Evolutionary conservation across 2,329 filamentous ascomycete genomes (phyloP).

Genomic region (Zelopaecilomyces penicillatus): DNA sequence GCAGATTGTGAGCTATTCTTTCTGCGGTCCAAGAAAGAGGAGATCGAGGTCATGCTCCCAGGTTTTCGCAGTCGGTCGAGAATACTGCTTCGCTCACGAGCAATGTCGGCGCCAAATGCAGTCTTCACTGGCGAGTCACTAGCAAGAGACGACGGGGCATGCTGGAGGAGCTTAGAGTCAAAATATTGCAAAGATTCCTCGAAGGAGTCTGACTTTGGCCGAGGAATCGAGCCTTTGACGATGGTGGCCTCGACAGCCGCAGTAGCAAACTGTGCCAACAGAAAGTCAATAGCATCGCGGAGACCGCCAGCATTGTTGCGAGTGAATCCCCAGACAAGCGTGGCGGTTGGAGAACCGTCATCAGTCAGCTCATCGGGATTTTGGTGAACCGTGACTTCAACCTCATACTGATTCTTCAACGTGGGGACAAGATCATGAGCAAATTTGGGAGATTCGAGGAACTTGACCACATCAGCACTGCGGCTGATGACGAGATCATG

Average conservation of each 20-base stretch:
- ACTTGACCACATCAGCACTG: constrained; percentile 67
- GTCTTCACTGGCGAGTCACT: constrained; percentile 86
- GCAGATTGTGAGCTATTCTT: constrained; percentile 88
- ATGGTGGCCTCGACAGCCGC: constrained; percentile 81
- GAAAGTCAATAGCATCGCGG: constrained; percentile 90
- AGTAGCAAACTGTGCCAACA: constrained; percentile 77
- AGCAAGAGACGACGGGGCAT: constrained; percentile 69
- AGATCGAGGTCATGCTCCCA: constrained; percentile 86
- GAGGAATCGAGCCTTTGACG: constrained; percentile 88
- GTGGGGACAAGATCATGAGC: constrained; percentile 70
- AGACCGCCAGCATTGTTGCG: constrained; percentile 94
- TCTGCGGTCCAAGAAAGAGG: constrained; percentile 89
- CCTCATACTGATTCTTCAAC: constrained; percentile 84
- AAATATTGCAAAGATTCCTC: constrained; percentile 96
- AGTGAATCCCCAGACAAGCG: constrained; percentile 74
- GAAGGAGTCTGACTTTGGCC: constrained; percentile 98
- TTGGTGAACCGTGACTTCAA: constrained; percentile 70
- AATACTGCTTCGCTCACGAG: constrained; percentile 70
- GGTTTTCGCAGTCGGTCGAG: constrained; percentile 93
- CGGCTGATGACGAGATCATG: constrained; percentile 83
- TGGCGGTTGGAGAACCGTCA: constrained; percentile 49
- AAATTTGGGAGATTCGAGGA: constrained; percentile 76
- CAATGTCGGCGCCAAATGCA: constrained; percentile 73
- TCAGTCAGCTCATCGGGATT: constrained; percentile 51
- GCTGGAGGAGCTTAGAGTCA: constrained; percentile 91